A percentile compares a stretch with the other conserved stretches of the same genome.
phyloP scores from a whole-genome alignment of 106 monocot genomes.

The Phalaenopsis aphrodite region DNA sequence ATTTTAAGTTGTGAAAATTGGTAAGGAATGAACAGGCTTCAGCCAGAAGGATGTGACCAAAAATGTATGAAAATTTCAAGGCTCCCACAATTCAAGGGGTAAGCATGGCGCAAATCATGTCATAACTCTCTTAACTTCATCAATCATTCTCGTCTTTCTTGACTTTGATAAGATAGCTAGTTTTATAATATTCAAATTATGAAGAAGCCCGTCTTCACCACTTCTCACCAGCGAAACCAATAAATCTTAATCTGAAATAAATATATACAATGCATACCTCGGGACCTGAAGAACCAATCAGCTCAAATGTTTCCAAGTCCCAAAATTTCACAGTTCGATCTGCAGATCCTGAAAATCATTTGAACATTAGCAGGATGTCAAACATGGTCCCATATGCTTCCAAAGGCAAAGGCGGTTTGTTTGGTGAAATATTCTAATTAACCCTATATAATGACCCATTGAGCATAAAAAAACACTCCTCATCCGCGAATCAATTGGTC shows the following conservation, averaged over 20 bases:
- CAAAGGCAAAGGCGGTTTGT: not conserved
- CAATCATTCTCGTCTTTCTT: not conserved
- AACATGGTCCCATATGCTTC: not conserved
- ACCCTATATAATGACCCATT: not conserved
- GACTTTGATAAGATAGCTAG: not conserved
- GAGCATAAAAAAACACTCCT: not conserved
- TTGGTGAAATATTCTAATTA: not conserved
- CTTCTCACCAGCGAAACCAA: not conserved
- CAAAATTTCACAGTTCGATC: slow-evolving; percentile 86
- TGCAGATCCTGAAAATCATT: slow-evolving; percentile 55
- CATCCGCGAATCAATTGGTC: not conserved
- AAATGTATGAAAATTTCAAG: not conserved
- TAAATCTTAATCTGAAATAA: not conserved
- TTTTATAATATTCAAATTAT: not conserved
- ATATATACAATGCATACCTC: slow-evolving; percentile 41
- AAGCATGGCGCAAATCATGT: not conserved
- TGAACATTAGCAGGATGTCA: not conserved
- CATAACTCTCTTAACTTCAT: not conserved
- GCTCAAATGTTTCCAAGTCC: slow-evolving; percentile 96
- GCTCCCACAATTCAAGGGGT: not conserved
- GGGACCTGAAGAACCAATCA: slow-evolving; percentile 86
- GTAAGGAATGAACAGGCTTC: too few relatives aligned
- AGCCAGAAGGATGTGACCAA: too few relatives aligned
- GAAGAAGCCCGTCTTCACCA: not conserved
- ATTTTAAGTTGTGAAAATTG: too few relatives aligned